Evolutionary conservation across 176 grass and related monocot species (phyloP).

Genomic region (Triticum urartu): DNA sequence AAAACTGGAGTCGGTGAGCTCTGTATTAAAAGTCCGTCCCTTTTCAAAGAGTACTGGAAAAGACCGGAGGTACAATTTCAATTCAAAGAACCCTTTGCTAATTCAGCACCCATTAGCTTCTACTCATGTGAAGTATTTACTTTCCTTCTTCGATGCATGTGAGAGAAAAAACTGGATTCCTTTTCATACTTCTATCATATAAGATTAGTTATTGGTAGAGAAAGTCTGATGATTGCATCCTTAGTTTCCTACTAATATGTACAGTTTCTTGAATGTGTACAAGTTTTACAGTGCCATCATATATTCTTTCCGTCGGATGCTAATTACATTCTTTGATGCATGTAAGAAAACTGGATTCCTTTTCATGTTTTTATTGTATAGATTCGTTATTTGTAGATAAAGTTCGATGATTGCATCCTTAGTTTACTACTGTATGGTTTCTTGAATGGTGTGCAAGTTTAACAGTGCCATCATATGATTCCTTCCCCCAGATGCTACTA

Average conservation of each 20-base stretch:
- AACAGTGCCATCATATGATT: not conserved
- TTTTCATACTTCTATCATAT: not conserved
- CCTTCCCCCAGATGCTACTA: not conserved
- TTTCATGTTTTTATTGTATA: not conserved
- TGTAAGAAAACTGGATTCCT: not conserved
- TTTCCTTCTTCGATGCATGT: not conserved
- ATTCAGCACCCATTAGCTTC: not conserved
- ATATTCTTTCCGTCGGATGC: not conserved
- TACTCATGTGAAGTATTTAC: slow-evolving; percentile 11
- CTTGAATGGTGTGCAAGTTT: not conserved
- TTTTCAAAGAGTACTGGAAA: slow-evolving; percentile 98
- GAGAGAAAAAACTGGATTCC: not conserved
- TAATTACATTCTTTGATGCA: not conserved
- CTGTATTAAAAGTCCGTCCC: slow-evolving; percentile 88
- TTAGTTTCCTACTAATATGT: not conserved
- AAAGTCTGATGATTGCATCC: not conserved
- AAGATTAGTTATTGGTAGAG: not conserved
- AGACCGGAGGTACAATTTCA: slow-evolving; percentile 58
- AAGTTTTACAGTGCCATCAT: slow-evolving; percentile 2
- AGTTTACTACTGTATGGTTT: not conserved
- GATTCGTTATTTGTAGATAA: not conserved
- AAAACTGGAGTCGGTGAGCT: slow-evolving; percentile 79
- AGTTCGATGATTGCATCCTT: not conserved
- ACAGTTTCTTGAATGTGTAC: not conserved
- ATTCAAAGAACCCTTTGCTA: not conserved